Evolutionary conservation across 768 basidiomycete genomes (phyloP), one percentile per base, ranked within the genome.

Genomic region (Hysterangium stoloniferum): DNA sequence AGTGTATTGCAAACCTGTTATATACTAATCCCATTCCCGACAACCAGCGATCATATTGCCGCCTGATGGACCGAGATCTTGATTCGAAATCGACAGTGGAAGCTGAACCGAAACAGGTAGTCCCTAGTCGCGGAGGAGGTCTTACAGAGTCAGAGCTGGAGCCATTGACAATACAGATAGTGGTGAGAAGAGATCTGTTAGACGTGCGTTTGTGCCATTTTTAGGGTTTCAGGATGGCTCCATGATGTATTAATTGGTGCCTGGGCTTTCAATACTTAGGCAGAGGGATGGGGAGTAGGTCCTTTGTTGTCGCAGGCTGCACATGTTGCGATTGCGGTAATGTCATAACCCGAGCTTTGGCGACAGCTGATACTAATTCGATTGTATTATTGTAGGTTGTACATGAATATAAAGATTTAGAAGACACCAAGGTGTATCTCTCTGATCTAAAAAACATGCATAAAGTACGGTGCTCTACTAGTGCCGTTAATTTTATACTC

Each of bases 261-360:
- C 44, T n/a, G 22, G 7, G 31, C 29, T 22, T 25, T 49, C 20
- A 32, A 47, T 19, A 25, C 4, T 25, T 45, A 72, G 69, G 61
- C 61, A 19, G 70, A 69, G 46, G 69, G 65, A 5, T 73, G 72
- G 68, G 72, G 71, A 1, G 59, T 68, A 4, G 72, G 72, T 9
- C 70, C 71, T 12, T 62, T 73, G 33, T 71, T 73, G 71, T 67
- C 69, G 5, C 72, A 73, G 53, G 66, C 63, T 2, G 70, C 71
- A 4, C 72, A 72, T 53, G 69, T 68, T 4, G 71, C 72, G 22
- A 62, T 69, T 0, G 72, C 72, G 22, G 72, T 73, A 55, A 40
- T 63, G 41, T 41, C 22, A 15, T 15, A 4, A 11, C 1, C 0
- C 20, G 15, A 28, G n/a, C 12, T 19, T 24, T n/a, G 9, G 11